Evolutionary conservation across 352 stramenopile species (phyloP).

Genomic region (Phytopythium oedochilum): DNA sequence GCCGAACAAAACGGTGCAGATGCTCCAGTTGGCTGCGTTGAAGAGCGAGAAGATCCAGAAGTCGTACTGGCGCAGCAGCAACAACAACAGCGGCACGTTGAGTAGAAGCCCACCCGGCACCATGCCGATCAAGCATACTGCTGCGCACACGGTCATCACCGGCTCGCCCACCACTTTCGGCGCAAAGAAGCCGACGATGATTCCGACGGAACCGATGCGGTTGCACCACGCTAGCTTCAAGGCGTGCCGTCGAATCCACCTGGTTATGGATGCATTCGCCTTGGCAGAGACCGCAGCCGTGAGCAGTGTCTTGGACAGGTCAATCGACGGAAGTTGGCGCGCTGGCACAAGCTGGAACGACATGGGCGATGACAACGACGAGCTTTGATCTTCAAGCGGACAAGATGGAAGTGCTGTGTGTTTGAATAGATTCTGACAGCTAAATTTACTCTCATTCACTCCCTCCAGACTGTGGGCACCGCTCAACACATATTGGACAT

Average conservation of each 20-base stretch:
- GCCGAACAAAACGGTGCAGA: slow-evolving; percentile 8
- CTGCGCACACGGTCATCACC: slow-evolving; percentile 5
- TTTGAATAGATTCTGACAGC: too few species aligned
- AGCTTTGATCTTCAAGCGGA: too few species aligned
- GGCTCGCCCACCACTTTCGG: neutral
- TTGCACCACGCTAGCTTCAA: slow-evolving; percentile 4
- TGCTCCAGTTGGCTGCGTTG: slow-evolving; percentile 13
- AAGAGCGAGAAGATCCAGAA: slow-evolving; percentile 21
- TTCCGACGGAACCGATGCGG: slow-evolving; percentile 10
- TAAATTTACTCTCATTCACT: too few species aligned
- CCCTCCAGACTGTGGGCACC: too few species aligned
- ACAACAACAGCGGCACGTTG: slow-evolving; percentile 9
- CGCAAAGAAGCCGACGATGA: slow-evolving; percentile 12
- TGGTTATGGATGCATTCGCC: neutral
- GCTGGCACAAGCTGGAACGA: neutral
- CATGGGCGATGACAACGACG: too few species aligned
- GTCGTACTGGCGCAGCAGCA: slow-evolving; percentile 14
- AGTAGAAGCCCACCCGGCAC: slow-evolving; percentile 7
- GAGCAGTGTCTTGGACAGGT: slow-evolving; percentile 3
- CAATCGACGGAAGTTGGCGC: neutral
- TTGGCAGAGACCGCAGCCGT: neutral
- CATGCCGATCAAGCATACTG: slow-evolving; percentile 5
- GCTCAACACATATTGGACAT: too few species aligned
- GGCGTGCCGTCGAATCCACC: neutral
- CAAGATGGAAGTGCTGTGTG: too few species aligned